Evolutionary conservation across 2,329 filamentous ascomycete species (phyloP), one percentile per base, ranked within the genome.

Genomic region (Sclerotinia trifoliorum): DNA sequence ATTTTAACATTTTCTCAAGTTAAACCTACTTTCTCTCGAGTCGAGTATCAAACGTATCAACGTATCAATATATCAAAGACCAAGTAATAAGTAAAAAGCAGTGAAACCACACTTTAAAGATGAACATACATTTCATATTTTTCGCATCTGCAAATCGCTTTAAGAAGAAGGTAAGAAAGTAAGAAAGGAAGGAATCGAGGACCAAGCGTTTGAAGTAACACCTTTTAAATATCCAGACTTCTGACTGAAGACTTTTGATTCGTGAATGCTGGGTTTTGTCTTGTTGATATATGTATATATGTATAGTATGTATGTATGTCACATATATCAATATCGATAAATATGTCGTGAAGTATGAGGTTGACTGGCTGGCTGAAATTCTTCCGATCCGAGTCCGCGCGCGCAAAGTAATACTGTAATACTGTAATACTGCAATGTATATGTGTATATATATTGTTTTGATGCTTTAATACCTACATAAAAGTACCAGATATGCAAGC

Each of bases 281-380:
- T 32, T 32, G 32, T 32, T 32, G 29, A 29, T 21, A 19, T 8
- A 11, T 46, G 42, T n/a, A n/a, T 1, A 15, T 13, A n/a, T 60
- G 5, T 11, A 24, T 49, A n/a, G 58, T 61, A 3, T 61, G 35
- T 61, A 13, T 42, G 13, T 35, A 49, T 26, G 29, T 49, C 44
- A 35, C 58, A 35, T 35, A 49, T 24, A 62, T 49, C 58, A 49
- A 62, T 62, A 62, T 62, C 44, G 58, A 62, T 49, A 49, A 42
- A 62, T 62, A 62, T 62, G 44, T 49, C n/a, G 58, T 62, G 44
- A 62, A 62, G 44, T 62, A 49, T 49, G 58, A 62, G 58, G 58
- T 62, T 62, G 32, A 5, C 6, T 29, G 29, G 29, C 29, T 32
- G 58, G 44, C 58, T 49, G 44, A 24, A 62, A 62, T 62, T 19